Evolutionary conservation across 164 flowering plant genomes (phyloP), one percentile per base, ranked within the genome.

Genomic region (Berberis thunbergii): DNA sequence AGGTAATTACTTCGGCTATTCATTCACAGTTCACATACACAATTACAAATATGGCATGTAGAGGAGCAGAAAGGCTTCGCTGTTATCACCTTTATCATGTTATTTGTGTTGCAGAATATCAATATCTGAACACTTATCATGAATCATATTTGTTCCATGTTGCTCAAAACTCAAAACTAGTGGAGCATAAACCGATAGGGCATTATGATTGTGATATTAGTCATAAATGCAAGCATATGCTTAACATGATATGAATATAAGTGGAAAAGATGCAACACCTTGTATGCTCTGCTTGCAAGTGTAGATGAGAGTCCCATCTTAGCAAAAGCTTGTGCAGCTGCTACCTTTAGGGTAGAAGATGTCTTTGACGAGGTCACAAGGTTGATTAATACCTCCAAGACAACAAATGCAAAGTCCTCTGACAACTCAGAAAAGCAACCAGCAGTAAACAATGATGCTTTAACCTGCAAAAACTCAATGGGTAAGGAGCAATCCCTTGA

Each of bases 381-480:
- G 49, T 76, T 74, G 50, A 76, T 67, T 45, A 94, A 70, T 56
- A 79, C 75, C 77, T 80, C 86, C 66, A 91, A 74, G 62, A 84
- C 54, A 69, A 84, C 76, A 71, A 3, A 65, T 4, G 91, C 81
- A 75, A 91, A 94, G 75, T 86, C 97, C 72, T 78, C 83, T 10
- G 86, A 80, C 63, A 80, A 56, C 73, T 89, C 91, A 72, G 78
- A 80, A 60, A 94, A 82, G 86, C 89, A 86, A 4, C 89, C 85
- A 0, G 84, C 91, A 63, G 96, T 88, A 81, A 83, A 89, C 12
- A 91, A 64, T 46, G 99, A 79, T 61, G 97, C 96, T 73, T 78
- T 85, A 41, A 77, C 85, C 98, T 93, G 83, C 54, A 76, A n/a
- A 59, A 63, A 66, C 41, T 9, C 50, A 61, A 9, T n/a, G 40